Evolutionary conservation across 495 filamentous ascomycete species (phyloP).

Genomic region (Xylaria bambusicola): DNA sequence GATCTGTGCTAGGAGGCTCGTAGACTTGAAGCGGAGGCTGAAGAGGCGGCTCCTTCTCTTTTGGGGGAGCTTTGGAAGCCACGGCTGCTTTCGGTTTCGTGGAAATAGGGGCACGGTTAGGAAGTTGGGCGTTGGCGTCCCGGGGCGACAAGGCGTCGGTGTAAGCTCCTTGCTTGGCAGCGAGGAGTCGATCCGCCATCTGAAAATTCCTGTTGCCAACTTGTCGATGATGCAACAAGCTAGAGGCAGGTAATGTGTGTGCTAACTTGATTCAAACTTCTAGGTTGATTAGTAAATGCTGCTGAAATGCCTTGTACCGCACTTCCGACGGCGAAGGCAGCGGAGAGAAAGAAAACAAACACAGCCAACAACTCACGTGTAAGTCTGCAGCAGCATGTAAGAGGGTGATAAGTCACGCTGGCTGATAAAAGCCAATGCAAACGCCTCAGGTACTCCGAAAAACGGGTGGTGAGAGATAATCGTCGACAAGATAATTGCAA

Average conservation of each 20-base stretch:
- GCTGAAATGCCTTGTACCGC: no score
- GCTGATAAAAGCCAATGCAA: not conserved
- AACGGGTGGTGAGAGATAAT: no score
- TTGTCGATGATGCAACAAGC: slow-evolving; percentile 15
- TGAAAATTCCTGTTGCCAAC: slow-evolving; percentile 9
- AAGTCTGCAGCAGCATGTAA: slow-evolving; percentile 12
- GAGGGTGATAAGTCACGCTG: slow-evolving; percentile 5
- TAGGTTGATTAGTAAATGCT: no score
- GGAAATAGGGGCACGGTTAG: slow-evolving; percentile 46
- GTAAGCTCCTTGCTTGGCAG: slow-evolving; percentile 40
- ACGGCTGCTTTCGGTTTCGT: slow-evolving; percentile 55
- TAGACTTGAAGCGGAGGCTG: slow-evolving; percentile 74
- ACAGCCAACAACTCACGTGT: not conserved
- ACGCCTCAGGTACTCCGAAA: not conserved
- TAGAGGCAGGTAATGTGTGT: slow-evolving; percentile 16
- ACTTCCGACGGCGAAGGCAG: no score
- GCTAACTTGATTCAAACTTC: not conserved
- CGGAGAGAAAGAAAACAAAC: slow-evolving; percentile 10
- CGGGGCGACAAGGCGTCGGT: slow-evolving; percentile 75
- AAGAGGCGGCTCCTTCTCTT: slow-evolving; percentile 72
- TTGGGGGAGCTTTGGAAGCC: slow-evolving; percentile 51
- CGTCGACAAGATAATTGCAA: slow-evolving; percentile 11
- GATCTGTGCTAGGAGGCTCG: slow-evolving; percentile 65
- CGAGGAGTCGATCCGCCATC: slow-evolving; percentile 37
- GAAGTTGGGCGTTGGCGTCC: slow-evolving; percentile 63